Evolutionary conservation across 305 asterid species (phyloP).

Genomic region (Euphrasia arctica): DNA sequence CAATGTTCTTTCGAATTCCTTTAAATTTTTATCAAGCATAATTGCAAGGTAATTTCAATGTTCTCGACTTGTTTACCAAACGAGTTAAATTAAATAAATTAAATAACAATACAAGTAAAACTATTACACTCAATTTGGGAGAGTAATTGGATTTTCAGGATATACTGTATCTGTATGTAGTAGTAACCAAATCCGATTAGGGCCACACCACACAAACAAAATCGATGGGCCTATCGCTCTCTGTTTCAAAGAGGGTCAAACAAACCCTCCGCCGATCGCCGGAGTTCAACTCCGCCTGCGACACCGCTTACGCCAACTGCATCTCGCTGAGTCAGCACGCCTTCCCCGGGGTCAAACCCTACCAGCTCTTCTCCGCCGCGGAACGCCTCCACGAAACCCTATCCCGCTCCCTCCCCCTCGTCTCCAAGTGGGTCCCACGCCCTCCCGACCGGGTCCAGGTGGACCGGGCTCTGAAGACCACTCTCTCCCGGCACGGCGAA

Average conservation of each 20-base stretch:
- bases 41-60: too few species aligned
- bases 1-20: too few species aligned
- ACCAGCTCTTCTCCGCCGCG: conserved; percentile 68
- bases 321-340: conserved; percentile 66
- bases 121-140: too few species aligned
- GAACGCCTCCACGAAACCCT: conserved; percentile 62
- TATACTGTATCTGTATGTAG: too few species aligned
- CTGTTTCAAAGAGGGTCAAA: conserved; percentile 63
- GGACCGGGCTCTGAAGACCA: conserved; percentile 45
- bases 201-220: not conserved
- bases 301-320: conserved; percentile 48
- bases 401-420: conserved; percentile 38
- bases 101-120: too few species aligned
- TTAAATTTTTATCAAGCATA: too few species aligned
- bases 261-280: conserved; percentile 41
- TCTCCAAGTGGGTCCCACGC: conserved; percentile 57
- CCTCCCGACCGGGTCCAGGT: conserved; percentile 62
- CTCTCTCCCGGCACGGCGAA: conserved; percentile 31
- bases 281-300: conserved; percentile 60
- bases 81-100: too few species aligned
- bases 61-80: too few species aligned
- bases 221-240: conserved; percentile 61
- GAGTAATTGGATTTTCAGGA: too few species aligned
- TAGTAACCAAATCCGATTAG: not conserved
- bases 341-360: conserved; percentile 64